These are phyloP conservation scores for Amanita rubescens DNA, from an alignment of 768 basidiomycete species.

Conservation along the genomic window DNA sequence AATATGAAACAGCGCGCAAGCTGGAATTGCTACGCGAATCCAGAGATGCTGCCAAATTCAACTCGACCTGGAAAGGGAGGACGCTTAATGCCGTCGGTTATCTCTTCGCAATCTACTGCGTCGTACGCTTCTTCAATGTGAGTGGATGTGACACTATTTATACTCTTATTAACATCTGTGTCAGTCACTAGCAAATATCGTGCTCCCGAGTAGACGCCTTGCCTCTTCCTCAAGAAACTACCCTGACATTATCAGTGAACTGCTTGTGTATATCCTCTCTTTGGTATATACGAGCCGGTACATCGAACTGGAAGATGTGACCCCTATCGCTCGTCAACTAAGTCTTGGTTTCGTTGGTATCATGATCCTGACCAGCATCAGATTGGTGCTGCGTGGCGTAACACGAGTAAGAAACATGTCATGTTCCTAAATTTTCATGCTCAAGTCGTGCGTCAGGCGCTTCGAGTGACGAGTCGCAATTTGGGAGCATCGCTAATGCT, in stretches of 20 bases:
- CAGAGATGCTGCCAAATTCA: slow-evolving; percentile 41
- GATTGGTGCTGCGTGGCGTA: slow-evolving; percentile 62
- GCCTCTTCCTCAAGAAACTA: slow-evolving; percentile 26
- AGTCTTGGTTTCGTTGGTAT: slow-evolving; percentile 68
- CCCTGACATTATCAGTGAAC: slow-evolving; percentile 34
- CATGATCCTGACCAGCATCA: slow-evolving; percentile 68
- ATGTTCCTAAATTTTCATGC: slow-evolving; percentile 2
- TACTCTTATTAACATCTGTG: neutral
- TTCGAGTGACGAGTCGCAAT: slow-evolving; percentile 61
- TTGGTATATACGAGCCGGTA: slow-evolving; percentile 13
- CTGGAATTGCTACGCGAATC: slow-evolving; percentile 42
- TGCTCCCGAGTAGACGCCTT: slow-evolving; percentile 31
- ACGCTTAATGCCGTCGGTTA: slow-evolving; percentile 38
- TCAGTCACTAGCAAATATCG: slow-evolving; percentile 43
- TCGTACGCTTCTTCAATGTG: slow-evolving; percentile 55
- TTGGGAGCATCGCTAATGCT: slow-evolving; percentile 72
- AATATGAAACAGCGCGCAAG: slow-evolving; percentile 58
- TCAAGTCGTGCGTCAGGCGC: slow-evolving; percentile 28
- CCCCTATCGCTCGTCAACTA: slow-evolving; percentile 37
- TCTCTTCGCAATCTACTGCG: slow-evolving; percentile 62
- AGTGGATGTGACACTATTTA: slow-evolving; percentile 26
- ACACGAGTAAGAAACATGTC: slow-evolving; percentile 35
- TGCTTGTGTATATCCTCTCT: slow-evolving; percentile 26
- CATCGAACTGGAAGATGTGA: slow-evolving; percentile 27
- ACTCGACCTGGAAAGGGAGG: slow-evolving; percentile 48